Base-by-base conservation (phyloP, 2,329 filamentous ascomycete species). In the Stagonosporopsis vannaccii region DNA sequence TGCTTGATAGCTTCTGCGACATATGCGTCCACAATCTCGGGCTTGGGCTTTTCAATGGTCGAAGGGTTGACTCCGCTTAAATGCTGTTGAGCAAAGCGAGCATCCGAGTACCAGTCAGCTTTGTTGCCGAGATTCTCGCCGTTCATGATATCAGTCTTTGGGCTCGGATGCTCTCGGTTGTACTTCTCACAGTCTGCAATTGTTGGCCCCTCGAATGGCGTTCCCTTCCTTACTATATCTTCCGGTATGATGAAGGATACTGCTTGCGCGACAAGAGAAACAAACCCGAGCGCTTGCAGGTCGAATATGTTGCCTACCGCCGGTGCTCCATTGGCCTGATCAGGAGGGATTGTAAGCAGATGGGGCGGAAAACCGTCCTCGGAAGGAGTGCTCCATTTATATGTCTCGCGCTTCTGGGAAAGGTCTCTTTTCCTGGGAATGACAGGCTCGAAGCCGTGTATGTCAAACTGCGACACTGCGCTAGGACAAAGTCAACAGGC, bases 41-140 rank as follows among this genome's bases (percentile, higher is more conserved):
- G 8, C 6, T 26, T 15, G 13, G 40, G 40, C 35, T n/a, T 41
- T n/a, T 50, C 17, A 28, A 58, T 58, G 2, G 55, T 58, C 4
- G 43, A 49, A 2, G 55, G 55, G 12, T 58, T 58, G 26, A 58
- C 55, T 26, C 55, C 55, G 22, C 49, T 53, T 5, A 58, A 17
- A n/a, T 53, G 50, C 26, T 58, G 55, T 20, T 58, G 55, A 13
- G 55, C 49, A 33, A 58, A 58, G 2, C 55, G 50, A 22, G 55
- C 49, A 30, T 58, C 55, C 4, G 55, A 53, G 35, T 50, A 58
- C 55, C 55, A 58, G n/a, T 58, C 50, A n/a, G 26, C 40, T 12
- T 50, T 40, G 35, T 41, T 50, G 26, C 55, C 55, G 6, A 58
- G 6, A 25, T 58, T 58, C 40, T 53, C 49, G 15, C 55, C 55